Conservation (phyloP, 495 filamentous ascomycete species). For the Aspergillus bridgeri region DNA sequence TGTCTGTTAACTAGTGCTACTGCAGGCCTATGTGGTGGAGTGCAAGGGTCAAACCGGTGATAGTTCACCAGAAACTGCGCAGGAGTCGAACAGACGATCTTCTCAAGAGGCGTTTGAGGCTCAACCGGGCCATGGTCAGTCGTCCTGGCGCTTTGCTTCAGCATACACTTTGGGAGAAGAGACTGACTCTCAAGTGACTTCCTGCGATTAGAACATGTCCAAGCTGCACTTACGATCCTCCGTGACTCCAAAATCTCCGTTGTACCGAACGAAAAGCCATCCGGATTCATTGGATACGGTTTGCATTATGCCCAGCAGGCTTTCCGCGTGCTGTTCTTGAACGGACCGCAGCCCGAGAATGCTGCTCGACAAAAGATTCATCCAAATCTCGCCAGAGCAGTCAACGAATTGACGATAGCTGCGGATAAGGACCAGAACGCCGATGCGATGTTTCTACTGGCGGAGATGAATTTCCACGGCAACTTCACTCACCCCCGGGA, state of each 20-base stretch:
- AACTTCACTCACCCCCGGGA: slow-evolving; percentile 87
- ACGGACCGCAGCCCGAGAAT: slow-evolving; percentile 34
- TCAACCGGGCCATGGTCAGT: slow-evolving; percentile 34
- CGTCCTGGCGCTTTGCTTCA: background rate
- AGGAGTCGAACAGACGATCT: slow-evolving; percentile 17
- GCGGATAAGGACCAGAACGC: slow-evolving; percentile 66
- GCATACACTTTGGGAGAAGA: background rate
- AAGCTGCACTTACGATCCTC: slow-evolving; percentile 34
- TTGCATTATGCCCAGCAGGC: slow-evolving; percentile 46
- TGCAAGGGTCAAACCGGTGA: slow-evolving; percentile 16
- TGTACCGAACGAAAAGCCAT: slow-evolving; percentile 32
- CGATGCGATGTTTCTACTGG: slow-evolving; percentile 87
- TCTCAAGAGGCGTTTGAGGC: slow-evolving; percentile 16
- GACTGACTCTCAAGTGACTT: background rate
- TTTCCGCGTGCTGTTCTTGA: slow-evolving; percentile 51
- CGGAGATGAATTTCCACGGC: slow-evolving; percentile 95
- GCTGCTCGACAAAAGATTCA: slow-evolving; percentile 26
- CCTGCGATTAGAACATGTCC: slow-evolving; percentile 30
- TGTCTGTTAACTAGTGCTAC: slow-evolving; percentile 28
- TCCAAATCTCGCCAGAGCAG: slow-evolving; percentile 47
- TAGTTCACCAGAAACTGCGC: slow-evolving; percentile 16
- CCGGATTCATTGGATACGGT: slow-evolving; percentile 44
- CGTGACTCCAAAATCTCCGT: slow-evolving; percentile 29
- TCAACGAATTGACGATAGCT: slow-evolving; percentile 71
- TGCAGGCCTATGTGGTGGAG: slow-evolving; percentile 33